These are phyloP conservation scores for Vigna mungo DNA, from an alignment of 306 rosid genomes.

Conservation along the genomic window DNA sequence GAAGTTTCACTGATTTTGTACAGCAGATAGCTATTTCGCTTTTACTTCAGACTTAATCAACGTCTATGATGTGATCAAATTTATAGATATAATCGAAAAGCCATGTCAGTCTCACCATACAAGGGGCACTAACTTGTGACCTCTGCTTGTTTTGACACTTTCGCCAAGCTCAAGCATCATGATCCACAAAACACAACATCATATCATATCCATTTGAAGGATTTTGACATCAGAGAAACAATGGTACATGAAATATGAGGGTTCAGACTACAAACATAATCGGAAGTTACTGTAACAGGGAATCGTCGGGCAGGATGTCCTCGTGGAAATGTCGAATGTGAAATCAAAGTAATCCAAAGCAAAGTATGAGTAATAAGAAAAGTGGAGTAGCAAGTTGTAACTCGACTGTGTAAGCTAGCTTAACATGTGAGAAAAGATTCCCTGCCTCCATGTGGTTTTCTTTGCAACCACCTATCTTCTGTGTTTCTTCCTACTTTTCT, in stretches of 20 bases:
- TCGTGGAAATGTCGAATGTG: constrained; percentile 34
- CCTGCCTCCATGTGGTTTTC: constrained; percentile 37
- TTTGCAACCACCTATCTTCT: constrained; percentile 14
- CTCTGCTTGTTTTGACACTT: background rate
- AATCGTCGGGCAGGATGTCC: too few species aligned
- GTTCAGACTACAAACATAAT: background rate
- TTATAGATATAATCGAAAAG: constrained; percentile 58
- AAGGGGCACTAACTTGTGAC: constrained; percentile 42
- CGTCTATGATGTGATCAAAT: constrained; percentile 46
- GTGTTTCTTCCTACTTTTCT: constrained; percentile 21
- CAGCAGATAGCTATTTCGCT: background rate
- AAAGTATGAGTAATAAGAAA: background rate
- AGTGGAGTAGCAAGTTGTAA: constrained; percentile 13
- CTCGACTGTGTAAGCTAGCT: background rate
- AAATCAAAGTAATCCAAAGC: constrained; percentile 6
- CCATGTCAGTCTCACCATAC: constrained; percentile 45
- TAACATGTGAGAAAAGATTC: constrained; percentile 34
- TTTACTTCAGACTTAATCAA: constrained; percentile 29
- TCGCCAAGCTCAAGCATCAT: background rate
- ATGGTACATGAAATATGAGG: background rate
- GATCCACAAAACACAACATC: background rate
- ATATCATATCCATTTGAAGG: background rate
- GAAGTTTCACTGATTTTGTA: background rate
- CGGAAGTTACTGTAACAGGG: background rate
- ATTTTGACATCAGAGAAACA: background rate